Base-by-base conservation (phyloP, 805 yeast species). In the Starmera quercuum region DNA sequence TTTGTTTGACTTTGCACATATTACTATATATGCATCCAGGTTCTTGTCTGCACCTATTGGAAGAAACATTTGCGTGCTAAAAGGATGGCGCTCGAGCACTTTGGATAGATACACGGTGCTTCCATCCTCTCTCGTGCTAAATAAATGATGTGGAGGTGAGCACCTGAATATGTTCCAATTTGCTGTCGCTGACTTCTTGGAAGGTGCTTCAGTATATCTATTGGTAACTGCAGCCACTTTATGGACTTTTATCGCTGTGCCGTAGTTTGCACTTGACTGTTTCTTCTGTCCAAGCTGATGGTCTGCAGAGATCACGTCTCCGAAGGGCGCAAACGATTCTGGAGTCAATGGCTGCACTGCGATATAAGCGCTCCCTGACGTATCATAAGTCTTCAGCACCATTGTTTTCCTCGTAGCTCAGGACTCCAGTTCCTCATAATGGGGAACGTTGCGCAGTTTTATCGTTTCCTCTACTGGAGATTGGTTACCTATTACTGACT, bases 61-160 rank as follows among this genome's bases (percentile, higher is more conserved):
- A n/a, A 84, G 47, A 53, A 88, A 88, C 0, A 95, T 82, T 57
- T 88, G 97, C 0, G 95, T 79, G 11, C 88, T 71, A 50, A 58
- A 82, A 8, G 96, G 96, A 55, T 88, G 97, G 56, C 95, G 71
- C 53, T 88, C 97, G 18, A 88, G 66, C 2, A 88, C 95, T 42
- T 71, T 80, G 27, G 49, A 35, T 3, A 34, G 31, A 34, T 53
- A 54, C 8, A 34, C 36, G 17, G 37, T 40, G 5, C 36, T 44
- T n/a, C 24, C 38, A 6, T 30, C 28, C 22, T 35, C 39, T 8
- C 36, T 28, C 21, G 44, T 29, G 27, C 14, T 27, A 26, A 28
- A 65, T 36, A 82, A 61, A 45, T 78, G 83, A n/a, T 51, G 58
- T 3, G 92, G 94, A 5, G 87, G 83, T 3, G 78, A 71, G 46